A percentile compares a stretch with the other conserved stretches of the same genome.
phyloP scores from a whole-genome alignment of 1,284 basidiomycete species.

The Mrakiaceae sp. region DNA sequence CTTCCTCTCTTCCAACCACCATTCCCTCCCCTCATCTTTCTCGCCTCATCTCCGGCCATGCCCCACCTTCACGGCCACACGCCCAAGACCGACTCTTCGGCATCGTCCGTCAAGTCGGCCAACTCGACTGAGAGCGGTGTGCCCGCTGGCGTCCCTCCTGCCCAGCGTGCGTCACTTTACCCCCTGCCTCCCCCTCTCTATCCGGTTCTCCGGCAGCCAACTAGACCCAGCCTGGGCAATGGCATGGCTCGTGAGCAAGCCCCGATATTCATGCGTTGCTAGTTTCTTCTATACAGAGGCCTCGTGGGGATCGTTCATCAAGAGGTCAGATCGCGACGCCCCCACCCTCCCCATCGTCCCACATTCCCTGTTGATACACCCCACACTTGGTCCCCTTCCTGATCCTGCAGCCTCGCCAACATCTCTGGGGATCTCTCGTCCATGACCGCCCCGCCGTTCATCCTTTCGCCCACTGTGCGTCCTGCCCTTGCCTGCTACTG shows the following conservation, averaged over 20 bases:
- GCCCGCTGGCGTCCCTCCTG: not conserved
- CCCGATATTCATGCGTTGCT: not conserved
- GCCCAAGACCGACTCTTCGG: no score
- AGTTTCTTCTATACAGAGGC: constrained; percentile 22
- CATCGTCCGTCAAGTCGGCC: no score
- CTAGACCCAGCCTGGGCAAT: not conserved
- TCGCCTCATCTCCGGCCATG: no score
- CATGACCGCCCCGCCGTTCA: constrained; percentile 82
- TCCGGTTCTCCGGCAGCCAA: not conserved
- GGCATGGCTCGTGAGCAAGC: not conserved
- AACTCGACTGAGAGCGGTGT: no score
- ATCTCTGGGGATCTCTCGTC: constrained; percentile 86
- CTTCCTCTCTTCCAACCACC: no score
- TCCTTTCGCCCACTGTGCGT: constrained; percentile 58
- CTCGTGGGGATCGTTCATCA: constrained; percentile 37
- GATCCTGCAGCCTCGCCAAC: constrained; percentile 51
- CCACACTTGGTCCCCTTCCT: constrained; percentile 2
- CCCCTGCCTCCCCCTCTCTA: not conserved
- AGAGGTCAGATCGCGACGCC: constrained; percentile 21
- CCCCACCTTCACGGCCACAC: no score
- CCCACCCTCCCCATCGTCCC: constrained; percentile 3
- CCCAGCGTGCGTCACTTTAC: constrained; percentile 1
- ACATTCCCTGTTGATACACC: not conserved
- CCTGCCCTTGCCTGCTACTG: not conserved
- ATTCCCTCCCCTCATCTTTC: no score